A percentile compares a stretch with the other conserved stretches of the same genome.
These are phyloP conservation scores for Aspergillus oerlinghausenensis DNA, from an alignment of 2,329 filamentous ascomycete genomes.

Conservation along the genomic window DNA sequence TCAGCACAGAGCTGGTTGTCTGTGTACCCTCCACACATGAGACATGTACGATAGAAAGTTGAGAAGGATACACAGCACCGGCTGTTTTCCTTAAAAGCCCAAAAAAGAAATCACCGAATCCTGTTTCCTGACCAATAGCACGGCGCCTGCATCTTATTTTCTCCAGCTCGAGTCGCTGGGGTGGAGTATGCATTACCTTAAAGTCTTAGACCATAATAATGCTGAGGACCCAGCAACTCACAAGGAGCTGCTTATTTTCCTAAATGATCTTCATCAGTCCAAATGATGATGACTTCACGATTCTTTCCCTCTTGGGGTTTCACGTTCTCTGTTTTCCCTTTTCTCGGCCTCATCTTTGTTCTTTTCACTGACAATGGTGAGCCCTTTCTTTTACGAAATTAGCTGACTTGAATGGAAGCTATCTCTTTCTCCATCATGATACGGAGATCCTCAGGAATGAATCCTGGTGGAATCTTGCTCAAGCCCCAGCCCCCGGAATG, in stretches of 20 bases:
- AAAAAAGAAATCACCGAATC: neutral
- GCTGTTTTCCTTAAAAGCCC: neutral
- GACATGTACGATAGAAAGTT: constrained; percentile 1
- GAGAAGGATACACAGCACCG: neutral
- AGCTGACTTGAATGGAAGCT: neutral
- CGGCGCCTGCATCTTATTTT: neutral
- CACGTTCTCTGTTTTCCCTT: neutral
- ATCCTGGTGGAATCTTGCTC: neutral
- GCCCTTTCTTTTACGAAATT: neutral
- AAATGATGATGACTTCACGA: neutral
- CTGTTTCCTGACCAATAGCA: neutral
- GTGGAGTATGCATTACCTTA: neutral
- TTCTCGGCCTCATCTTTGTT: neutral
- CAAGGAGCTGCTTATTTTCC: neutral
- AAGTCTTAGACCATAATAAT: too few species aligned
- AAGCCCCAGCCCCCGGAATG: neutral
- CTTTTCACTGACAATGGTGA: neutral
- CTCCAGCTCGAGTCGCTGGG: neutral
- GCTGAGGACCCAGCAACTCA: neutral
- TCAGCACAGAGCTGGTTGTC: neutral
- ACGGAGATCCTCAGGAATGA: neutral
- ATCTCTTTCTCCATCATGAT: neutral
- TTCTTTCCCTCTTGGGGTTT: constrained; percentile 5
- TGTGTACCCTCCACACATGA: constrained; percentile 2
- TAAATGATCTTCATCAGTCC: neutral